phyloP scores from a whole-genome alignment of 352 stramenopile genomes.

The Phytophthora kernoviae region DNA sequence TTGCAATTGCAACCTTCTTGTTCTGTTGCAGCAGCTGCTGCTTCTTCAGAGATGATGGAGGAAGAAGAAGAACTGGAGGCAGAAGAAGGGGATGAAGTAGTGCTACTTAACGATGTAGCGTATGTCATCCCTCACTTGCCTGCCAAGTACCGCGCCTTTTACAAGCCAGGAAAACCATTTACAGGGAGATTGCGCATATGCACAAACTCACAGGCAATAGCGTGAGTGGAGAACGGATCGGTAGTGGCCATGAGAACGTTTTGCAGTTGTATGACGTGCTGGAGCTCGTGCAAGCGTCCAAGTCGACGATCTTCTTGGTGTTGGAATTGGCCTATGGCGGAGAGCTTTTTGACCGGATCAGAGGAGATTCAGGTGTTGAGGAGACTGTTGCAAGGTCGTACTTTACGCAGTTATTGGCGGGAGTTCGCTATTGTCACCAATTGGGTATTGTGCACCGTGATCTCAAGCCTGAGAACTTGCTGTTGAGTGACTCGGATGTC shows the following conservation, averaged over 20 bases:
- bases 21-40: neutral
- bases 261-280: constrained; percentile 96
- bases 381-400: constrained; percentile 85
- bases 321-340: constrained; percentile 91
- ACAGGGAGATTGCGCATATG: constrained; percentile 97
- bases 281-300: constrained; percentile 95
- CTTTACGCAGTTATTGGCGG: constrained; percentile 89
- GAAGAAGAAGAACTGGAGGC: constrained; percentile 5
- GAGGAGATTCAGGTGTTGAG: constrained; percentile 79
- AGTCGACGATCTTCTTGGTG: constrained; percentile 94
- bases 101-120: constrained; percentile 29
- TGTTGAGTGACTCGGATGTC: constrained; percentile 90
- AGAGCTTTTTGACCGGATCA: constrained; percentile 94
- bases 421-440: constrained; percentile 91
- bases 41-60: neutral
- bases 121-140: constrained; percentile 88
- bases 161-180: constrained; percentile 91
- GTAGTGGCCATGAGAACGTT: constrained; percentile 93
- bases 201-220: constrained; percentile 88
- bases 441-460: constrained; percentile 95
- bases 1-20: neutral
- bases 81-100: constrained; percentile 9
- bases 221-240: constrained; percentile 67
- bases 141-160: constrained; percentile 94
- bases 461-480: constrained; percentile 97